Evolutionary conservation across 305 asterid species (phyloP).

Genomic region (Stenogyne calaminthoides): DNA sequence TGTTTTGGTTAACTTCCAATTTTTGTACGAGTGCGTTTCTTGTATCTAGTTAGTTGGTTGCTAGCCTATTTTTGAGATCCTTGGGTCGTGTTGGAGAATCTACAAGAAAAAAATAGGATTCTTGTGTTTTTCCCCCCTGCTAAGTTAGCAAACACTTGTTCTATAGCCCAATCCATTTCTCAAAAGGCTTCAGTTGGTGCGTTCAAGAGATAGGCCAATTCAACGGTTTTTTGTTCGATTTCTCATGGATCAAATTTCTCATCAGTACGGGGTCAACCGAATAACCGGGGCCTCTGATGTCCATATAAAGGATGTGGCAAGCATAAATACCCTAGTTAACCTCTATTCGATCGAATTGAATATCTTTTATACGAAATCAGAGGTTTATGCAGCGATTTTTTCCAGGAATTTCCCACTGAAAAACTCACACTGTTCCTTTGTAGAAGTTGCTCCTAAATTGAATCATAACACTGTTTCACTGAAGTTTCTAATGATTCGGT

Average conservation of each 20-base stretch:
- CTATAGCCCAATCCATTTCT: background rate
- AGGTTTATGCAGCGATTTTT: background rate
- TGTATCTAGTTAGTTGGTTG: background rate
- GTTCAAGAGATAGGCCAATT: background rate
- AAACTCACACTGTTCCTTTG: background rate
- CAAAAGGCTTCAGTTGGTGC: background rate
- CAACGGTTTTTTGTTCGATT: background rate
- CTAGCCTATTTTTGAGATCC: background rate
- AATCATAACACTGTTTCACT: background rate
- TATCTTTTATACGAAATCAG: background rate
- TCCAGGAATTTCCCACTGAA: background rate
- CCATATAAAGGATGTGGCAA: constrained; percentile 1
- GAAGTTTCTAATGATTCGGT: background rate
- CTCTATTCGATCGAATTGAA: background rate
- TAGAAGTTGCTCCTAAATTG: background rate
- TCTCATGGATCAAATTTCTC: background rate
- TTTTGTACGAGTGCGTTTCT: background rate
- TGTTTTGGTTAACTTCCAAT: background rate
- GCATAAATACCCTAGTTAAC: constrained; percentile 1
- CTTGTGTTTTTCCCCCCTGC: background rate
- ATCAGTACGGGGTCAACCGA: constrained; percentile 10
- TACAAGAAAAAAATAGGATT: background rate
- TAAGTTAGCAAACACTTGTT: background rate
- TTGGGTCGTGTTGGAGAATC: constrained; percentile 6
- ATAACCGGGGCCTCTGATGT: background rate